Evolutionary conservation across 1,139 yeast species (phyloP), one percentile per base, ranked within the genome.

Genomic region (Scheffersomyces insectosa): DNA sequence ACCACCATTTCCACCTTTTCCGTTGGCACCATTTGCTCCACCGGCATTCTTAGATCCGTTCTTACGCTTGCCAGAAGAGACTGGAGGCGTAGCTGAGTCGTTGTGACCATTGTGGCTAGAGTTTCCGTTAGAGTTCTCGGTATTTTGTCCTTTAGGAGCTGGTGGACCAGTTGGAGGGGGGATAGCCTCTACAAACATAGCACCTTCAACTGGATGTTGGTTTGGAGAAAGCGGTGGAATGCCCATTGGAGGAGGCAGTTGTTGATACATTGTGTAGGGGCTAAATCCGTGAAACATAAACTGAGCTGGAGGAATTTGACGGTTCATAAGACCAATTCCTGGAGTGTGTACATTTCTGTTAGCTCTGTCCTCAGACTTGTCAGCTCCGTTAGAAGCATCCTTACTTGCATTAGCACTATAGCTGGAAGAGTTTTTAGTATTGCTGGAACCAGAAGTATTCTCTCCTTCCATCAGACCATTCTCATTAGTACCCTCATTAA

Each of bases 261-360:
- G 70, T 35, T 62, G 71, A 49, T 72, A 74, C 63, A 75, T 60
- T 5, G 70, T 65, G 51, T 77, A 79, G 2, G 82, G 81, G 49
- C 62, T 66, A 50, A 77, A 79, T 0, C 79, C 75, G 28, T 75
- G 78, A 55, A 77, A 72, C 70, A 77, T 67, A 50, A 72, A 78
- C 1, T 71, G 70, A 25, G 70, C 56, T 1, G 68, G 58, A 1
- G 63, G 57, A 5, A 63, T 63, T 25, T 56, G 50, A 23, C 74
- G 63, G 45, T 66, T 70, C 62, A 68, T 63, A 51, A 73, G 58
- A 2, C 79, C 79, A 45, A 73, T 68, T 1, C 77, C 77, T 2
- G 73, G 72, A 7, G 66, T 58, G 37, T 60, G 63, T 2, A 41
- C 44, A 6, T 44, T 42, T 35, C 48, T 31, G 4, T 32, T 11